Conservation (phyloP, 257 asterid species). For the Capsicum baccatum region DNA sequence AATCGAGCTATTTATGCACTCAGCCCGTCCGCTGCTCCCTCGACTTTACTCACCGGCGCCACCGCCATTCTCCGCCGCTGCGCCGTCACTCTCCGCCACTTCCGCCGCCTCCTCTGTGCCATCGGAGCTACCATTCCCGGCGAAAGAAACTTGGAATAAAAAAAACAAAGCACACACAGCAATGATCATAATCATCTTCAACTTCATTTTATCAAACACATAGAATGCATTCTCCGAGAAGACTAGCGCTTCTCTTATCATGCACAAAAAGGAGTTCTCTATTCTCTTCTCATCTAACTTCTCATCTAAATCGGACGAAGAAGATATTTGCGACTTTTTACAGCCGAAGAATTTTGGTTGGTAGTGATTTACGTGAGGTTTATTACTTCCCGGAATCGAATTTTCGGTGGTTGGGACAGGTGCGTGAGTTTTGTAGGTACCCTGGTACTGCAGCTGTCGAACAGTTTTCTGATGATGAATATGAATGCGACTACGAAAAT, state of each 20-base stretch:
- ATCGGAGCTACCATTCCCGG: neutral
- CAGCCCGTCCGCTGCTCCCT: too few relatives aligned
- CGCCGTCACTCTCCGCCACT: neutral
- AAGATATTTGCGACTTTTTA: constrained; percentile 20
- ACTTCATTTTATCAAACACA: constrained; percentile 5
- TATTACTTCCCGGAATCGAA: neutral
- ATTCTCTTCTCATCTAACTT: neutral
- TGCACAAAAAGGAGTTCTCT: constrained; percentile 53
- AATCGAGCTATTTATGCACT: too few relatives aligned
- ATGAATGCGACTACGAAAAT: constrained; percentile 88
- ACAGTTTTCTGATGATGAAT: constrained; percentile 95
- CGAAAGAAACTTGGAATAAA: too few relatives aligned
- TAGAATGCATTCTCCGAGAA: constrained; percentile 61
- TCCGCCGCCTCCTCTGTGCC: neutral
- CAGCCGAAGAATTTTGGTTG: neutral
- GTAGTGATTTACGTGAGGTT: neutral
- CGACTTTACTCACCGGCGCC: neutral
- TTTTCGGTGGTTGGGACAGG: constrained; percentile 23
- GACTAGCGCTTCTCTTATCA: constrained; percentile 60
- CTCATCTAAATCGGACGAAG: neutral
- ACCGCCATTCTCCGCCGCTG: neutral
- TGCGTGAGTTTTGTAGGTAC: constrained; percentile 59
- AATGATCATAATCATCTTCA: neutral
- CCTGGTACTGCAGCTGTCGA: constrained; percentile 50
- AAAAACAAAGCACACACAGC: too few relatives aligned